Evolutionary conservation across 257 asterid species (phyloP), one percentile per base, ranked within the genome.

Genomic region (Solanum tarapatanum): DNA sequence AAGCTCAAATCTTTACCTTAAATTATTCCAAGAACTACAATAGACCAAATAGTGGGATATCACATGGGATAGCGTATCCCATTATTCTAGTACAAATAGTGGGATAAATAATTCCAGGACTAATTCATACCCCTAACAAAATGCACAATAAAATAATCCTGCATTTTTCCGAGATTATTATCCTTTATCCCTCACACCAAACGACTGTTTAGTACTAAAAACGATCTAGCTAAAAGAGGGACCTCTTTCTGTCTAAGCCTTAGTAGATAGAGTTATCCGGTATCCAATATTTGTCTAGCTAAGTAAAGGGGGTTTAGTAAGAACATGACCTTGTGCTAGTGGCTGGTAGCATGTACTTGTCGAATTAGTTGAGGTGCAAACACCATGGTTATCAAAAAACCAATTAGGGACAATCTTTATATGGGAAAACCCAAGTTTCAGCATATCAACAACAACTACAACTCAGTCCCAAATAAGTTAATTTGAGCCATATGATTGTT

Each of bases 1-100:
- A 21, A 28, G 10, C 19, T 36, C 26, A 23, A 62, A n/a, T 19
- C 32, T 23, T 73, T 74, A 94, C 98, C 99, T 92, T 96, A 94
- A 86, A 93, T 93, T 60, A 95, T 94, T 83, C 97, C 99, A 72
- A 96, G 98, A 87, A 89, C 75, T 3, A 68, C 75, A 69, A 9
- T 89, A 90, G 77, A 97, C 91, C 84, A 95, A 69, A 2, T 37
- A 37, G 41, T 55, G 64, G 11, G 64, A 55, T 55, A 55, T 55
- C 64, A 2, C n/a, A 55, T 17, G n/a, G 64, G 10, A 55, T 55
- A 55, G 64, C 64, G 8, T 55, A 55, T 55, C n/a, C 64, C 64
- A 55, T 19, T 2, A 55, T 55, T 19, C 10, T 55, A 9, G 64
- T 55, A 55, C 24, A 55, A 55, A 55, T 19, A 19, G 11, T 19